These are phyloP conservation scores for Floccularia luteovirens DNA, from an alignment of 768 basidiomycete species.

Conservation along the genomic window DNA sequence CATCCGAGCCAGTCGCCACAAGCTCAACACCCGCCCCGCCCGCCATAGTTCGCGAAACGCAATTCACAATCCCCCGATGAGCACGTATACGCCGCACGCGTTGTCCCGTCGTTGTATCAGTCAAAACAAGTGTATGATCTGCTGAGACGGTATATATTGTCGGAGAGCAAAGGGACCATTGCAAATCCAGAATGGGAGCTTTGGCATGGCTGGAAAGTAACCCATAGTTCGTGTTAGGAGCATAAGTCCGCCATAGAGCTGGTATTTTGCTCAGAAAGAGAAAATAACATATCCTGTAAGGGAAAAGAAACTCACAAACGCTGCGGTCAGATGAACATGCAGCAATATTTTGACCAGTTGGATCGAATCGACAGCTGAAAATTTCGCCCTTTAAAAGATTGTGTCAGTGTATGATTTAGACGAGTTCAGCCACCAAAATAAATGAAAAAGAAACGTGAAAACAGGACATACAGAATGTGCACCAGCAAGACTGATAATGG, in stretches of 20 bases:
- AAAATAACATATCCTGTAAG: conserved; percentile 1
- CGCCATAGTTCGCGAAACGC: conserved; percentile 80
- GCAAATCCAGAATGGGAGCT: conserved; percentile 87
- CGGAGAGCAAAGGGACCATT: conserved; percentile 76
- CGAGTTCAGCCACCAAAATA: background rate
- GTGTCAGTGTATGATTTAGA: conserved; percentile 4
- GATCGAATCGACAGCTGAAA: conserved; percentile 87
- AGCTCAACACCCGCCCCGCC: conserved; percentile 82
- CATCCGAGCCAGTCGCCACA: conserved; percentile 83
- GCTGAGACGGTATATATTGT: conserved; percentile 79
- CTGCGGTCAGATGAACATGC: conserved; percentile 87
- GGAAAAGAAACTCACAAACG: conserved; percentile 58
- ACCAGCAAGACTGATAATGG: conserved; percentile 86
- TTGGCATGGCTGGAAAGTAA: conserved; percentile 79
- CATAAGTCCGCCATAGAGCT: conserved; percentile 90
- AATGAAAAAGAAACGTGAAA: background rate
- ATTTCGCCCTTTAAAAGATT: conserved; percentile 63
- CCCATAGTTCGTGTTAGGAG: conserved; percentile 91
- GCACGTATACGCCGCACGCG: conserved; percentile 77
- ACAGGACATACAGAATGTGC: conserved; percentile 65
- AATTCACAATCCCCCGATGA: conserved; percentile 88
- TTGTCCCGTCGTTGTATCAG: conserved; percentile 79
- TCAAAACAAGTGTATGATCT: conserved; percentile 76
- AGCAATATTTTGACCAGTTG: conserved; percentile 89
- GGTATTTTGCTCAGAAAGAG: background rate